A percentile compares a stretch with the other conserved stretches of the same genome.
phyloP scores from a whole-genome alignment of 1,284 basidiomycete species.

The Leucoagaricus sp. region DNA sequence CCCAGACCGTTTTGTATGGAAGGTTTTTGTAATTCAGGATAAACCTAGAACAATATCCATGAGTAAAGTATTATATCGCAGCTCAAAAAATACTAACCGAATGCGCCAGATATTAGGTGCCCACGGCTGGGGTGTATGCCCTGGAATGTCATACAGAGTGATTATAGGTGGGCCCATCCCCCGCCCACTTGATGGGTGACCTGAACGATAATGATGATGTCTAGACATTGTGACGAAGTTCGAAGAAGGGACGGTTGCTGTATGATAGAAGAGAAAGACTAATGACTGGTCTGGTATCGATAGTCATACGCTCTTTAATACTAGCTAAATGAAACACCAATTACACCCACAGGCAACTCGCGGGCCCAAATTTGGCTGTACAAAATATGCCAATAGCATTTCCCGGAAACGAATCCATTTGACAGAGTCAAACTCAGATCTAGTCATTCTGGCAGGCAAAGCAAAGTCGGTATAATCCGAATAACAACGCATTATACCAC shows the following conservation, averaged over 20 bases:
- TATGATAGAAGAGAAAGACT: background rate
- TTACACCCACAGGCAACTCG: background rate
- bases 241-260: background rate
- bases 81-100: constrained; percentile 26
- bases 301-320: background rate
- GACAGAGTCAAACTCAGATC: constrained; percentile 8
- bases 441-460: constrained; percentile 9
- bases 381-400: background rate
- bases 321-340: background rate
- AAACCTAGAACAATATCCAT: constrained; percentile 43
- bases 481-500: background rate
- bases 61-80: background rate
- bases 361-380: background rate
- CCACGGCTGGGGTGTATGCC: constrained; percentile 64
- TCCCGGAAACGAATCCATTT: background rate
- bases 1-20: constrained; percentile 65
- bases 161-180: constrained; percentile 45
- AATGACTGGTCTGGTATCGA: background rate
- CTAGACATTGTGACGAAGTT: constrained; percentile 5
- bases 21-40: constrained; percentile 74
- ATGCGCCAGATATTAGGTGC: constrained; percentile 70
- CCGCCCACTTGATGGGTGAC: background rate
- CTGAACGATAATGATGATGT: constrained; percentile 7
- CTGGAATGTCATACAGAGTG: constrained; percentile 66
- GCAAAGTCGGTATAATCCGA: background rate